These are phyloP conservation scores for Perkinsus marinus DNA, from an alignment of 169 alveolate species.

Conservation along the genomic window DNA sequence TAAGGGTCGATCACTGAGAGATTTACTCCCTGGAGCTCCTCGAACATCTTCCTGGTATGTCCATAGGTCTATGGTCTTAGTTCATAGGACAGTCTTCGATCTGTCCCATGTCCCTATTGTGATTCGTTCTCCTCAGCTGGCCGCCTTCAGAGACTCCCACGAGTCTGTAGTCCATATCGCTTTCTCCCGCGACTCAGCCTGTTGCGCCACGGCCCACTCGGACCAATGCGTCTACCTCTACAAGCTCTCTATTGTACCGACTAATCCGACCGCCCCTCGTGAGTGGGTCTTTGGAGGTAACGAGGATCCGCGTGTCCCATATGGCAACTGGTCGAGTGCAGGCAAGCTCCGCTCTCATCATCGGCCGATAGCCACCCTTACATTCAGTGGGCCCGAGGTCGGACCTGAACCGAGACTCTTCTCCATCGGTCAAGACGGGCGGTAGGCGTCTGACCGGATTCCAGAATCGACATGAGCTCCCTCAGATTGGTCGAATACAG, in stretches of 20 bases:
- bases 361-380: conserved; percentile 12
- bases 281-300: conserved; percentile 25
- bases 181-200: conserved; percentile 10
- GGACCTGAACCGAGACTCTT: conserved; percentile 14
- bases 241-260: conserved; percentile 12
- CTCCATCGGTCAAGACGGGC: conserved; percentile 30
- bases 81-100: no score
- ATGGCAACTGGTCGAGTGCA: not conserved
- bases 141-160: not conserved
- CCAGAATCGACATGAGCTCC: no score
- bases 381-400: conserved; percentile 9
- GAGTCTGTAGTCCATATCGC: not conserved
- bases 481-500: not conserved
- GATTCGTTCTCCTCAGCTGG: not conserved
- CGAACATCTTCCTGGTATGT: not conserved
- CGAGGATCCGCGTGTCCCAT: not conserved
- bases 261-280: not conserved
- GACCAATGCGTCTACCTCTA: conserved; percentile 23
- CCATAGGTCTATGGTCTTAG: no score
- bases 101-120: not conserved
- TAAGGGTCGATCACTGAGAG: no score
- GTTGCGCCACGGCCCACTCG: conserved; percentile 20
- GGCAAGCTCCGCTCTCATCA: conserved; percentile 30
- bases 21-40: not conserved
- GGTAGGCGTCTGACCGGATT: not conserved